Evolutionary conservation across 805 yeast genomes (phyloP), one percentile per base, ranked within the genome.

Genomic region (Kuraishia capsulata): DNA sequence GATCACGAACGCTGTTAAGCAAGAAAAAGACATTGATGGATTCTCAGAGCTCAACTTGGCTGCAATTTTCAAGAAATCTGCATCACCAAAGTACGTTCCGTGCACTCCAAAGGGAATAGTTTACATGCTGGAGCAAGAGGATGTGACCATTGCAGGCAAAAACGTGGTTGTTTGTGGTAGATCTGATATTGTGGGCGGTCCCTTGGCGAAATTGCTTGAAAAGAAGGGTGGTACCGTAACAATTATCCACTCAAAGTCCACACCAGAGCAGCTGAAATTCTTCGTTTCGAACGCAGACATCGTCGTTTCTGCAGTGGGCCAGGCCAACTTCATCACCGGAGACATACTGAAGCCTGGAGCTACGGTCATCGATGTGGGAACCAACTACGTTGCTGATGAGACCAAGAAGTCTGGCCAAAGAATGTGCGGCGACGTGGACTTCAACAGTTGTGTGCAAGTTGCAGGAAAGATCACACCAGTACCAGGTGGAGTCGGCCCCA

Each of bases 401-500:
- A 56, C 78, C 23, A 81, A 77, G 50, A 81, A 82, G 55, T 76
- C 83, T 19, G 97, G 97, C 18, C 75, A 69, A 52, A 76, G 79
- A 54, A 67, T 90, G 56, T 95, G 86, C n/a, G 98, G 98, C 45
- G 98, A 90, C 58, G 96, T 87, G 33, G 96, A 89, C 52, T 90
- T 69, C 52, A 82, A 67, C 39, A 64, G 78, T 23, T 89, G 86
- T 39, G 60, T 69, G 41, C 57, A 65, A 37, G 71, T 69, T 39
- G 92, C 89, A 3, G 63, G 79, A 10, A 74, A 71, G 49, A 73
- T 92, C 45, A 89, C 97, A 4, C 98, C 98, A 14, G 98, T 90
- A 40, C 98, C 98, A 24, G 97, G 97, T 56, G 97, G 97, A 51
- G 97, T 90, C 45, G 98, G 98, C 30, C 98, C 98, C 46, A 90